Evolutionary conservation across 495 filamentous ascomycete species (phyloP).

Genomic region (Penicillium lagena): DNA sequence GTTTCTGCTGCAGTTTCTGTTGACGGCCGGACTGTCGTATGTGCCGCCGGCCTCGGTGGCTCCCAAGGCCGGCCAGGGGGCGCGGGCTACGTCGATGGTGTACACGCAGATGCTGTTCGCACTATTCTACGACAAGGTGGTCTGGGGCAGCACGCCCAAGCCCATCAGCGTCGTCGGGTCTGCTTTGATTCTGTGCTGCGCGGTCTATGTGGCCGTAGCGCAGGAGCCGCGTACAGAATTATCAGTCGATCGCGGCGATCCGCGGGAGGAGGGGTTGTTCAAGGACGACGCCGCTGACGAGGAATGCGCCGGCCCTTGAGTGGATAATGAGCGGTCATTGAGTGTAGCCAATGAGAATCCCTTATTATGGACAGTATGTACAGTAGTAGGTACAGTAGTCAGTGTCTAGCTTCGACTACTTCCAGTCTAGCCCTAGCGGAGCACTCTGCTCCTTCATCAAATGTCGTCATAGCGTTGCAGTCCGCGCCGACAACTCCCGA

Average conservation of each 20-base stretch:
- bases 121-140: conserved; percentile 67
- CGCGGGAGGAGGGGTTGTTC: not conserved
- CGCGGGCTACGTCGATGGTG: conserved; percentile 79
- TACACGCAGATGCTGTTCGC: conserved; percentile 94
- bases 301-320: conserved; percentile 4
- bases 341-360: not conserved
- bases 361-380: not conserved
- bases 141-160: conserved; percentile 69
- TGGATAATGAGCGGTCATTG: not conserved
- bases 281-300: conserved; percentile 5
- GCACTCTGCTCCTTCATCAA: not conserved
- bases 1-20: conserved; percentile 79
- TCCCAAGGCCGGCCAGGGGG: conserved; percentile 33
- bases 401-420: too few relatives aligned
- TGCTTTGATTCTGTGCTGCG: conserved; percentile 71
- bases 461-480: not conserved
- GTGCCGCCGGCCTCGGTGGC: conserved; percentile 36
- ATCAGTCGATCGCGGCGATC: not conserved
- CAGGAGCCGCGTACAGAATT: conserved; percentile 21
- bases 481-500: not conserved
- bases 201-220: conserved; percentile 67
- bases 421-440: not conserved
- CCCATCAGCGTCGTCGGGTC: conserved; percentile 65
- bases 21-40: conserved; percentile 74
- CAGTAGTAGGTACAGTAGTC: not conserved